Evolutionary conservation across 2,329 filamentous ascomycete species (phyloP).

Genomic region (Monilinia fructicola): DNA sequence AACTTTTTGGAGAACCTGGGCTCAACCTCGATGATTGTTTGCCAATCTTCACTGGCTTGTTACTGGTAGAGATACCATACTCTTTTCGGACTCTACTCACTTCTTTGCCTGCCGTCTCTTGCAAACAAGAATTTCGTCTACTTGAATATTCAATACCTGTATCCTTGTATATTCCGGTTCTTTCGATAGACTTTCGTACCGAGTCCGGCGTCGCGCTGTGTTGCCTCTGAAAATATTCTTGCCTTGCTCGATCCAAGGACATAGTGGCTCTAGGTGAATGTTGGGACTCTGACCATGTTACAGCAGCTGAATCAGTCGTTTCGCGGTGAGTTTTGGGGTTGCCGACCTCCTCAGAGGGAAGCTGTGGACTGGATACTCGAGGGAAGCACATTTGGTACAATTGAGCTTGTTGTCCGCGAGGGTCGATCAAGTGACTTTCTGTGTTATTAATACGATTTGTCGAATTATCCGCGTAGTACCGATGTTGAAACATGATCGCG

Average conservation of each 20-base stretch:
- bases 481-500: constrained; percentile 2
- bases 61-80: not conserved
- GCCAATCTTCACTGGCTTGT: not conserved
- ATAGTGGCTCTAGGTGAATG: constrained; percentile 24
- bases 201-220: constrained; percentile 34
- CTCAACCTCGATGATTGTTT: not conserved
- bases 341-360: not conserved
- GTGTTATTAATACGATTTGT: not conserved
- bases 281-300: constrained; percentile 38
- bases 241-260: not conserved
- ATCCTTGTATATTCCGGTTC: constrained; percentile 36
- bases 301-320: constrained; percentile 27
- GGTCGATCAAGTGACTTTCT: not conserved
- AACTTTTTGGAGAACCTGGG: not conserved
- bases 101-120: not conserved
- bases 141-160: constrained; percentile 32
- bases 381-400: not conserved
- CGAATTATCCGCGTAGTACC: not conserved
- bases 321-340: constrained; percentile 23
- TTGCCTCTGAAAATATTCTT: not conserved
- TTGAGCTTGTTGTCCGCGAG: not conserved
- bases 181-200: constrained; percentile 31
- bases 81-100: not conserved
- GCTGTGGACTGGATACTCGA: not conserved
- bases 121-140: not conserved